Evolutionary conservation across 2,329 filamentous ascomycete species (phyloP), one percentile per base, ranked within the genome.

Genomic region (Beauveria caledonica): DNA sequence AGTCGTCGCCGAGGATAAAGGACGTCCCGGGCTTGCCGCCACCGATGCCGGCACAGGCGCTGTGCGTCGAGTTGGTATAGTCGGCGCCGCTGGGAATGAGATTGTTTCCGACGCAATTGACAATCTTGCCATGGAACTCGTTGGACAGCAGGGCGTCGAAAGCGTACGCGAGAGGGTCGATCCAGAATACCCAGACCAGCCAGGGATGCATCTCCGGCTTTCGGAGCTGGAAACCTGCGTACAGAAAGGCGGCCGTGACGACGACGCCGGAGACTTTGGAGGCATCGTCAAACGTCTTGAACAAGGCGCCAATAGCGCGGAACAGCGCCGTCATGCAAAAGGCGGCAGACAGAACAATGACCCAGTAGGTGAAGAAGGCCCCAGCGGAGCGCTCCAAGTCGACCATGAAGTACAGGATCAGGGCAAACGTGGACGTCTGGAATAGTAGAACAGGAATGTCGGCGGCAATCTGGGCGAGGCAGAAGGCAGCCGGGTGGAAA

Each of bases 131-230:
- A 63, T 87, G 78, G 61, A 91, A 90, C 68, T 92, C 88, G 65
- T 91, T 91, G 0, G 85, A 77, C 67, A 90, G 77, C 0, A 92
- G 70, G 0, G 81, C 81, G 64, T 90, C 85, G 61, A 90, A 91
- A 0, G 78, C 85, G 61, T 90, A 90, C 0, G 87, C 82, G 3
- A 91, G 73, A 0, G 87, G 87, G 63, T 88, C 80, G 23, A 87
- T 80, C 81, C 83, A 86, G 63, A 79, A 85, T 3, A 87, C 69
- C 85, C 85, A 87, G 3, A 76, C 72, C 25, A 87, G 80, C 83
- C 83, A 87, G 0, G 80, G 79, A 45, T 84, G 81, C 84, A 87
- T 86, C 62, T 82, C 74, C 23, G 77, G 78, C 25, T 84, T 83
- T 5, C 77, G 78, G 60, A 87, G 86, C 68, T 86, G 76, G 69